A percentile compares a stretch with the other conserved stretches of the same genome.
Conservation (phyloP, 805 yeast species). For the Ogataea wickerhamii region DNA sequence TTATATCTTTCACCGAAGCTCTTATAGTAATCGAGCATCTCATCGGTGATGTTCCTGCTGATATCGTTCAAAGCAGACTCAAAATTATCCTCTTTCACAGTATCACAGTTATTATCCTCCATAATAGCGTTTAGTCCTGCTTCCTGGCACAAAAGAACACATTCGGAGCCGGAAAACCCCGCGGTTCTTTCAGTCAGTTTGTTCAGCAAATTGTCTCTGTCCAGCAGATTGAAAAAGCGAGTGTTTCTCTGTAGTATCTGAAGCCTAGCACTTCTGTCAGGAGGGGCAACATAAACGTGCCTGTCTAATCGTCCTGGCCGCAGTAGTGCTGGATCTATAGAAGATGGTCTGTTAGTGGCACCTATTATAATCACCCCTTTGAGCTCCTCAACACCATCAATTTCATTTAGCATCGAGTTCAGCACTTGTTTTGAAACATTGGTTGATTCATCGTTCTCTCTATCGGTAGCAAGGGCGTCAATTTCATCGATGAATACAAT, state of each 20-base stretch:
- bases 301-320: slow-evolving; percentile 96
- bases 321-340: slow-evolving; percentile 86
- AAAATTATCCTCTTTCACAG: slow-evolving; percentile 57
- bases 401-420: slow-evolving; percentile 87
- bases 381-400: slow-evolving; percentile 95
- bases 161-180: slow-evolving; percentile 97
- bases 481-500: slow-evolving; percentile 95
- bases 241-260: slow-evolving; percentile 75
- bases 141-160: slow-evolving; percentile 86
- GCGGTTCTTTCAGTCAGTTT: slow-evolving; percentile 62
- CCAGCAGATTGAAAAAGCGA: slow-evolving; percentile 52
- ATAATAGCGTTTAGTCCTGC: slow-evolving; percentile 94
- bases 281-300: slow-evolving; percentile 90
- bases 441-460: slow-evolving; percentile 60
- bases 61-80: slow-evolving; percentile 64
- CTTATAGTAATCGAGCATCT: slow-evolving; percentile 75
- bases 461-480: slow-evolving; percentile 82
- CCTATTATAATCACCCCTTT: slow-evolving; percentile 93
- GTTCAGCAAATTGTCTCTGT: slow-evolving; percentile 41
- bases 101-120: slow-evolving; percentile 56
- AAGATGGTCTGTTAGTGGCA: slow-evolving; percentile 94
- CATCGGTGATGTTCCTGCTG: slow-evolving; percentile 76
- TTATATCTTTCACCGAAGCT: slow-evolving; percentile 43
- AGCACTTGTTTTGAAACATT: slow-evolving; percentile 80
- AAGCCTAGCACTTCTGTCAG: slow-evolving; percentile 73